Conservation (phyloP, 2,329 filamentous ascomycete species). For the Pseudogymnoascus sp. region DNA sequence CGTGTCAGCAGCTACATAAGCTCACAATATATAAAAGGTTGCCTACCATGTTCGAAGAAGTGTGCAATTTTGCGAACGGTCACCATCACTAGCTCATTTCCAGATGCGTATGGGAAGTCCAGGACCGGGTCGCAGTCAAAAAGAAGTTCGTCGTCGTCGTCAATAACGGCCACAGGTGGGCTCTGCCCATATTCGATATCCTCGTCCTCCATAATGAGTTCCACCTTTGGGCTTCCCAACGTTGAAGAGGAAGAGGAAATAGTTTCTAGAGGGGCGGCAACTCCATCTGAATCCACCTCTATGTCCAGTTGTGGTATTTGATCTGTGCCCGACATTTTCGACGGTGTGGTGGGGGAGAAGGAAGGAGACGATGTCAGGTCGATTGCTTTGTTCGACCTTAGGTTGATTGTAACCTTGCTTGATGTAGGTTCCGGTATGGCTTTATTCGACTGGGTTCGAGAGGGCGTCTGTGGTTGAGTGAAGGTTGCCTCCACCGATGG, state of each 20-base stretch:
- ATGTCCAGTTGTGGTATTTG: conserved; percentile 18
- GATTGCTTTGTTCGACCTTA: conserved; percentile 39
- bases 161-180: conserved; percentile 24
- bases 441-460: conserved; percentile 25
- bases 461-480: conserved; percentile 23
- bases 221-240: conserved; percentile 24
- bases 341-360: conserved; percentile 32
- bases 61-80: conserved; percentile 23
- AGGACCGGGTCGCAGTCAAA: conserved; percentile 33
- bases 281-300: conserved; percentile 26
- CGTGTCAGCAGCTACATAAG: conserved; percentile 20
- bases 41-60: conserved; percentile 32
- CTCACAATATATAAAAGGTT: conserved; percentile 20
- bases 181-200: conserved; percentile 21
- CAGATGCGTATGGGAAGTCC: conserved; percentile 36
- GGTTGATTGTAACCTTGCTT: conserved; percentile 52
- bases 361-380: conserved; percentile 37
- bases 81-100: conserved; percentile 16
- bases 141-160: conserved; percentile 20
- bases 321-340: conserved; percentile 20
- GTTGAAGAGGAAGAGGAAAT: conserved; percentile 25
- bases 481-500: conserved; percentile 23
- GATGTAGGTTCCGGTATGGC: conserved; percentile 37
- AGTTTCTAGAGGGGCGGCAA: conserved; percentile 23
- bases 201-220: conserved; percentile 22